Base-by-base conservation (phyloP, 1,139 yeast species). In the Kazachstania sp. region DNA sequence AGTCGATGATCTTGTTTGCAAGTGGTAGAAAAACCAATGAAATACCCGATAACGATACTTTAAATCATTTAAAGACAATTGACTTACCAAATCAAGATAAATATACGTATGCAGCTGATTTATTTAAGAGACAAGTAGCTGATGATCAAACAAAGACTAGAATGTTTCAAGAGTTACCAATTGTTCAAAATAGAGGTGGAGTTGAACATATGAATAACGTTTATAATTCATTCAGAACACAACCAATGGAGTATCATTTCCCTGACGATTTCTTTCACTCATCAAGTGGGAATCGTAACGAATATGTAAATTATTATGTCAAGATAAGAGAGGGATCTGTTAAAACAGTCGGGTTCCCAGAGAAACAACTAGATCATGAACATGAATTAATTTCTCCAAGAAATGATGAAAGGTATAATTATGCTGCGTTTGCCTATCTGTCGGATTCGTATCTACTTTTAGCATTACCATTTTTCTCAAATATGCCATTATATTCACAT, bases 391-490 rank as follows among this genome's bases (percentile, higher is more conserved):
- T 57, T 16, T 51, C 60, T 12, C 60, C 60, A 1, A 43, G 39
- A 3, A 56, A 53, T 35, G 67, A 63, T 41, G 52, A 50, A 4
- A 54, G 66, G 9, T 77, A 71, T 59, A 75, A 79, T 51, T 79
- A 75, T 60, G 79, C 75, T 23, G 86, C 84, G 0, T 63, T 83
- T 46, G 83, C 83, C 1, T 78, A 77, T 49, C 67, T 82, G 20
- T 73, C 85, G 0, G 94, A 84, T 62, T 72, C 81, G 11, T 72
- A 76, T 51, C 71, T 79, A 51, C 65, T 83, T 45, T 72, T 78
- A 16, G 66, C 81, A 1, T 66, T 74, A 20, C 70, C 73, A 55
- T 66, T 74, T 45, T 68, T 74, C 50, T 72, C 74, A 49, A 58
- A 69, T 39, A 53, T 69, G 44, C 70, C 70, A 16, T 57, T 71